Evolutionary conservation across 306 rosid species (phyloP).

Genomic region (Rubus parviflorus): DNA sequence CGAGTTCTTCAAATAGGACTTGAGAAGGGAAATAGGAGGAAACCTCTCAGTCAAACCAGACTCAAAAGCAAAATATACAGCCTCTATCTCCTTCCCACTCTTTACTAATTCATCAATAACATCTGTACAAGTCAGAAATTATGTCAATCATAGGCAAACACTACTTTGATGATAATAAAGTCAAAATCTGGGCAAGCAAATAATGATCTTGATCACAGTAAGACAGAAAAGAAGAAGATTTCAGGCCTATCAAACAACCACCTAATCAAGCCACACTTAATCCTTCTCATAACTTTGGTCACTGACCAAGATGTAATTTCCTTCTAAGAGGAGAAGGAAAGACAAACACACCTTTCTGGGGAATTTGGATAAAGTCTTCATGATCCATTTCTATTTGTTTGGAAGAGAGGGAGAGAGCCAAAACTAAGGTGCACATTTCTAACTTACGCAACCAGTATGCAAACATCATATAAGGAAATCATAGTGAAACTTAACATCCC

Average conservation of each 20-base stretch:
- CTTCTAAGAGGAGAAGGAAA: neutral
- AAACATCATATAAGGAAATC: neutral
- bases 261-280: neutral
- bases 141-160: neutral
- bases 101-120: constrained; percentile 66
- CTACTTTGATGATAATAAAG: neutral
- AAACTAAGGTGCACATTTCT: neutral
- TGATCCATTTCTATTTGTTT: neutral
- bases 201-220: neutral
- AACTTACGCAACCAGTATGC: neutral
- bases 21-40: constrained; percentile 57
- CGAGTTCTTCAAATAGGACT: constrained; percentile 55
- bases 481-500: neutral
- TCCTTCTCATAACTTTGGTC: neutral
- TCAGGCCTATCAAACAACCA: too few relatives aligned
- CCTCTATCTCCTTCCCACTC: constrained; percentile 79
- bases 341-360: neutral
- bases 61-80: constrained; percentile 82
- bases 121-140: constrained; percentile 45
- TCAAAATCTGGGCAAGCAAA: neutral
- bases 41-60: constrained; percentile 72
- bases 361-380: neutral
- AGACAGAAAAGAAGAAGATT: neutral
- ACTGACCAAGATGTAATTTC: neutral
- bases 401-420: neutral